A percentile compares a stretch with the other conserved stretches of the same genome.
Conservation (phyloP, 2,329 filamentous ascomycete species). For the Endoconidiophora laricicola region DNA sequence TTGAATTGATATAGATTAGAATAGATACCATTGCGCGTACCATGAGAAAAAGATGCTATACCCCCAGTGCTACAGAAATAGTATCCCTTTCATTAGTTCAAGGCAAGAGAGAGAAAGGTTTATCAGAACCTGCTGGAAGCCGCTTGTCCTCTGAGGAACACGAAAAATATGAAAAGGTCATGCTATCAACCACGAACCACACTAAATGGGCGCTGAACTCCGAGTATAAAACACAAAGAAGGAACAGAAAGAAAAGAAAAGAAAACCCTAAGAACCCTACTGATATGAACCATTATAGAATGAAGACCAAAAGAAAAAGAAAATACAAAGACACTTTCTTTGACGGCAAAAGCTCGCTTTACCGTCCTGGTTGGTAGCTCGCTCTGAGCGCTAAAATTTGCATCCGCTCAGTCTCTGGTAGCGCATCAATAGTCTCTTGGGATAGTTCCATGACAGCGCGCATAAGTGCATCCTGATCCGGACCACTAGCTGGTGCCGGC, state of each 20-base stretch:
- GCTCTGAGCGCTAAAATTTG: conserved; percentile 68
- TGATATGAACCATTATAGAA: neutral
- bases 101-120: too few species aligned
- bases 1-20: neutral
- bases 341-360: neutral
- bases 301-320: too few species aligned
- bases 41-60: conserved; percentile 1
- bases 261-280: neutral
- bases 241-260: neutral
- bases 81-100: too few species aligned
- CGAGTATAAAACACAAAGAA: too few species aligned
- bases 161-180: neutral
- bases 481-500: conserved; percentile 23
- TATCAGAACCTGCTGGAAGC: too few species aligned
- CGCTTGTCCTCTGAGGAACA: too few species aligned
- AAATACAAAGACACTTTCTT: neutral
- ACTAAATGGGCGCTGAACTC: neutral
- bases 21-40: neutral
- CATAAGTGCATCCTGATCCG: conserved; percentile 57
- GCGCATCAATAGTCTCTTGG: conserved; percentile 60
- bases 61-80: too few species aligned
- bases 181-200: neutral
- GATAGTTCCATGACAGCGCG: conserved; percentile 68
- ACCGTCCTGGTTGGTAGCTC: conserved; percentile 25
- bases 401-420: conserved; percentile 57